Percentiles rank a stretch among this genome's conserved stretches.
Conservation (phyloP, 2,329 filamentous ascomycete genomes). For the Fusarium longipes region DNA sequence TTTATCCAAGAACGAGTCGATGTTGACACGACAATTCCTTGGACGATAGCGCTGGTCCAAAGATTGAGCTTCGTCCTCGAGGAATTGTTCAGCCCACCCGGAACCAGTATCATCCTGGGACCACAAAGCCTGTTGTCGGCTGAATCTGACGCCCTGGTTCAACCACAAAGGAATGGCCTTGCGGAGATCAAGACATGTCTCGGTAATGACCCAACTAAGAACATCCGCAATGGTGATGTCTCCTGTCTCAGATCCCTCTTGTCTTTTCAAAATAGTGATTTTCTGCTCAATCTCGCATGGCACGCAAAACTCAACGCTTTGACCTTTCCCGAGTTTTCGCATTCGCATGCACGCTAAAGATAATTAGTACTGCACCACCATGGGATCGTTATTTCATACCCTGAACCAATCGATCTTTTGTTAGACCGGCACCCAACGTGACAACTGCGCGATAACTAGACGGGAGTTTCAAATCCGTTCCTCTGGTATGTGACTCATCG, state of each 20-base stretch:
- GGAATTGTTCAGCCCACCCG: slow-evolving; percentile 55
- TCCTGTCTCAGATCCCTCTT: fast-evolving
- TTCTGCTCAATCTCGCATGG: slow-evolving; percentile 68
- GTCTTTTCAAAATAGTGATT: slow-evolving; percentile 51
- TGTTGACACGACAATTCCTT: no score
- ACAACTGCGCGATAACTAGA: slow-evolving; percentile 70
- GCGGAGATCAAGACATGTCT: slow-evolving; percentile 28
- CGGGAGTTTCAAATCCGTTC: slow-evolving; percentile 74
- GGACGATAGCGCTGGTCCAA: slow-evolving; percentile 65
- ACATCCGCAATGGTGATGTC: slow-evolving; percentile 64
- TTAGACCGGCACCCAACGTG: slow-evolving; percentile 72
- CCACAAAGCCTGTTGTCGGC: slow-evolving; percentile 56
- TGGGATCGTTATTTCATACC: slow-evolving; percentile 55
- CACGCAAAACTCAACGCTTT: slow-evolving; percentile 71
- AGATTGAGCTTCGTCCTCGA: slow-evolving; percentile 65
- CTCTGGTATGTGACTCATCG: slow-evolving; percentile 76
- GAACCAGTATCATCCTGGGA: not conserved
- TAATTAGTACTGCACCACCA: not conserved
- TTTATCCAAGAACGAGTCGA: no score
- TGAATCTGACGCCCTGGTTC: slow-evolving; percentile 66
- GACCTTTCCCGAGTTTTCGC: slow-evolving; percentile 73
- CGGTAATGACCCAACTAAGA: slow-evolving; percentile 66
- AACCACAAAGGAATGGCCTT: slow-evolving; percentile 62
- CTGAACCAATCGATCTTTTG: slow-evolving; percentile 77
- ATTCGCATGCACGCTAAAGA: slow-evolving; percentile 75